phyloP scores from a whole-genome alignment of 2,329 filamentous ascomycete species.

The Ustulina deusta region DNA sequence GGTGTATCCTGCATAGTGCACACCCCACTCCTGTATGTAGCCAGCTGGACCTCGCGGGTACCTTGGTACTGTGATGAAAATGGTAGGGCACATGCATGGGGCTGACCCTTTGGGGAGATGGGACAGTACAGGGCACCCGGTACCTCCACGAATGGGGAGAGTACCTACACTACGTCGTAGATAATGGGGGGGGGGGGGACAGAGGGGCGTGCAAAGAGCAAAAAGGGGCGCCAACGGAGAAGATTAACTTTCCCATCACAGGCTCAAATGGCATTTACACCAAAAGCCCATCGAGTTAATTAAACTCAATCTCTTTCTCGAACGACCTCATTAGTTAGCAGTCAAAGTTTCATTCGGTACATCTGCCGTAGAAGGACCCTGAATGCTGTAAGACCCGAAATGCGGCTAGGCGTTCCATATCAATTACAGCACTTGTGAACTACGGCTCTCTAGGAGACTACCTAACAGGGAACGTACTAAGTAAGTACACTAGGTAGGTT shows the following conservation, averaged over 20 bases:
- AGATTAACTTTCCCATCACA: constrained; percentile 44
- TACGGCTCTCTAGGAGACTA: neutral
- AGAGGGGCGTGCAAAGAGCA: constrained; percentile 21
- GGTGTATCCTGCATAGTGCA: neutral
- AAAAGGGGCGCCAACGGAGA: constrained; percentile 38
- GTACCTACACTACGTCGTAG: no score
- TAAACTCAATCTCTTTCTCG: neutral
- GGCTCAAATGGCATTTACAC: constrained; percentile 45
- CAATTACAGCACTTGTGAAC: neutral
- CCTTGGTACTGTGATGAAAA: neutral
- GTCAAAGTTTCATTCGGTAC: constrained; percentile 23
- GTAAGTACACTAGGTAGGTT: neutral
- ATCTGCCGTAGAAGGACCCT: constrained; percentile 22
- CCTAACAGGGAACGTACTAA: neutral
- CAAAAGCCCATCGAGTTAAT: constrained; percentile 42
- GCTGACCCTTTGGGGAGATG: neutral
- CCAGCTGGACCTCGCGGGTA: constrained; percentile 1
- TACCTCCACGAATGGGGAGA: neutral
- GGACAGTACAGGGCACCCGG: no score
- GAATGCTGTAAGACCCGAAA: constrained; percentile 25
- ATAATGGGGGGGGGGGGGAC: no score
- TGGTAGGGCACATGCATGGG: constrained; percentile 6
- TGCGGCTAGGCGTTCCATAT: neutral
- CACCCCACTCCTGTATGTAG: constrained; percentile 10
- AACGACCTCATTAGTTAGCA: neutral